Percentiles rank a stretch among this genome's conserved stretches.
These are phyloP conservation scores for Nosema muscidifuracis DNA, from an alignment of 371 early-diverging fungal species.

Conservation along the genomic window DNA sequence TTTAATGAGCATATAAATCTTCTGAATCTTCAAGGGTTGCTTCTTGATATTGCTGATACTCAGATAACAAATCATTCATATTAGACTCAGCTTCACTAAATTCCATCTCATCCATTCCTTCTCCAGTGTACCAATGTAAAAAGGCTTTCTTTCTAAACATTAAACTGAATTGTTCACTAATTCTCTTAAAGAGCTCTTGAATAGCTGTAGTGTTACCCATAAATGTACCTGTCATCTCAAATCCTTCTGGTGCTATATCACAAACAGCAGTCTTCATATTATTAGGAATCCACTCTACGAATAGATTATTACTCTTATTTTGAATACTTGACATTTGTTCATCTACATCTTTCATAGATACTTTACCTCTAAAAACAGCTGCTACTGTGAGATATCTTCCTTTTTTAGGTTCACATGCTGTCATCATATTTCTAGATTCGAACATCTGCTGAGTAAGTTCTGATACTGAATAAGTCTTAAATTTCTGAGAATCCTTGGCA, in stretches of 20 bases:
- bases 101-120: constrained; percentile 93
- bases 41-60: constrained; percentile 95
- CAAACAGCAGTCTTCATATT: constrained; percentile 96
- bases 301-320: constrained; percentile 84
- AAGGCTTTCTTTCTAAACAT: constrained; percentile 91
- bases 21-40: constrained; percentile 67
- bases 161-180: constrained; percentile 82
- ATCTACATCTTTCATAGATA: constrained; percentile 95
- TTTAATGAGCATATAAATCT: constrained; percentile 12
- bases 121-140: constrained; percentile 90
- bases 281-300: constrained; percentile 99
- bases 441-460: constrained; percentile 95
- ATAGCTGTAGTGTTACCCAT: constrained; percentile 96
- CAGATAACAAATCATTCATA: constrained; percentile 76
- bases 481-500: constrained; percentile 74
- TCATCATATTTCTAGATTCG: constrained; percentile 91
- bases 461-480: constrained; percentile 78
- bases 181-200: constrained; percentile 92
- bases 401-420: constrained; percentile 88
- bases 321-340: constrained; percentile 93
- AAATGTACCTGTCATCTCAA: constrained; percentile 93
- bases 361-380: constrained; percentile 92
- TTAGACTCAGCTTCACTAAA: constrained; percentile 75
- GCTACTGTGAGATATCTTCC: constrained; percentile 94
- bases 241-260: constrained; percentile 86